Evolutionary conservation across 108 stramenopile genomes (phyloP), one percentile per base, ranked within the genome.

Genomic region (Cyclotella baltica): DNA sequence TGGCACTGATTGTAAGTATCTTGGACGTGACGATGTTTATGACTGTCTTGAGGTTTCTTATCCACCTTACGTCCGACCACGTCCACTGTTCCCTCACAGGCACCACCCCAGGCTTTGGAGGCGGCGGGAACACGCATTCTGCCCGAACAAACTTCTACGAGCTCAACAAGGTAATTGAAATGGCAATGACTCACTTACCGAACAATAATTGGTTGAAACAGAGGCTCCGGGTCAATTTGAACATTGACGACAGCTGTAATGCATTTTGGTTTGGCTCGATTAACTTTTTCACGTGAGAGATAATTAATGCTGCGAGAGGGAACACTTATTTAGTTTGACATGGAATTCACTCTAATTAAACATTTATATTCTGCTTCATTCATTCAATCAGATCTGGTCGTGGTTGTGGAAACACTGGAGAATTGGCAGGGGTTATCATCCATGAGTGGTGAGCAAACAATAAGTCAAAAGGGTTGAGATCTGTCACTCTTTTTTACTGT

Each of bases 401-500:
- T 47, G 68, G 77, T n/a, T 78, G 77, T 29, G 29, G 30, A 10
- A 78, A 78, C 31, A 43, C 63, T n/a, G 77, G 70, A 11, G 69
- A 70, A 58, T 37, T 64, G 18, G 37, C 69, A 2, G 77, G 48
- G 10, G 63, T 64, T 43, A 64, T 64, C 23, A 23, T 64, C 4
- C 63, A 64, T 64, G 63, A 64, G 27, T 64, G 63, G 63, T 64
- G 51, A 52, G 51, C 10, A 43, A n/a, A n/a, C n/a, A n/a, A n/a
- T n/a, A n/a, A n/a, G n/a, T n/a, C n/a, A n/a, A n/a, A n/a, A n/a
- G n/a, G n/a, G n/a, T n/a, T n/a, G n/a, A n/a, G n/a, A n/a, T n/a
- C n/a, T n/a, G n/a, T n/a, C n/a, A n/a, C n/a, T n/a, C n/a, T n/a
- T n/a, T n/a, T n/a, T n/a, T n/a, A 52, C 40, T 43, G 40, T 13